phyloP scores from a whole-genome alignment of 345 rosid genomes.

The Raphanus raphanistrum region DNA sequence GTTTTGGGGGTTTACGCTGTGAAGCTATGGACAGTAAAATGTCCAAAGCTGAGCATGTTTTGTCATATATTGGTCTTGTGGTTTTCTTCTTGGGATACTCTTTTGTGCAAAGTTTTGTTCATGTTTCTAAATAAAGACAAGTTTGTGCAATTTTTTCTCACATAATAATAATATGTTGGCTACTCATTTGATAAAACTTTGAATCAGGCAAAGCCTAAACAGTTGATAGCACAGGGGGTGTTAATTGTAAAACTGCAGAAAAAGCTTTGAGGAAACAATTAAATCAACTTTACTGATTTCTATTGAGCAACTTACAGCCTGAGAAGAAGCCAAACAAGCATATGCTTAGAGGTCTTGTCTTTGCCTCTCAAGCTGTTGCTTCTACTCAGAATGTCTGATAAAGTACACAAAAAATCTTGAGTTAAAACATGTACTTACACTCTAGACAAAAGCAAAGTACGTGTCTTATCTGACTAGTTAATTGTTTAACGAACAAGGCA shows the following conservation, averaged over 20 bases:
- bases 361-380: conserved; percentile 17
- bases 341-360: conserved; percentile 21
- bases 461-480: conserved; percentile 3
- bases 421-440: background rate
- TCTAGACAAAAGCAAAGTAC: background rate
- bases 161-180: background rate
- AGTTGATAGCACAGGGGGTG: conserved; percentile 1
- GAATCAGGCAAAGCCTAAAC: background rate
- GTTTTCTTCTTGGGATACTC: background rate
- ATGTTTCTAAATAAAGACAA: conserved; percentile 19
- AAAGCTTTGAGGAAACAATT: background rate
- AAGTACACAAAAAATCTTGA: conserved; percentile 23
- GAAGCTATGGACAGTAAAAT: conserved; percentile 30
- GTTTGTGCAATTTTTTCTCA: conserved; percentile 7
- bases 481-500: background rate
- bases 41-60: conserved; percentile 36
- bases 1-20: conserved; percentile 24
- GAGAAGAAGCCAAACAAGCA: conserved; percentile 18
- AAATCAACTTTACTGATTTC: conserved; percentile 9
- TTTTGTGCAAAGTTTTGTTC: conserved; percentile 24
- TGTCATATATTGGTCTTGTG: conserved; percentile 17
- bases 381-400: conserved; percentile 17
- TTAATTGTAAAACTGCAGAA: conserved; percentile 18
- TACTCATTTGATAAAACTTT: background rate
- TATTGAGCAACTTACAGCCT: conserved; percentile 13